Percentiles rank a stretch among this genome's conserved stretches.
These are phyloP conservation scores for Triangularia verruculosa DNA, from an alignment of 2,329 filamentous ascomycete species.

Conservation along the genomic window DNA sequence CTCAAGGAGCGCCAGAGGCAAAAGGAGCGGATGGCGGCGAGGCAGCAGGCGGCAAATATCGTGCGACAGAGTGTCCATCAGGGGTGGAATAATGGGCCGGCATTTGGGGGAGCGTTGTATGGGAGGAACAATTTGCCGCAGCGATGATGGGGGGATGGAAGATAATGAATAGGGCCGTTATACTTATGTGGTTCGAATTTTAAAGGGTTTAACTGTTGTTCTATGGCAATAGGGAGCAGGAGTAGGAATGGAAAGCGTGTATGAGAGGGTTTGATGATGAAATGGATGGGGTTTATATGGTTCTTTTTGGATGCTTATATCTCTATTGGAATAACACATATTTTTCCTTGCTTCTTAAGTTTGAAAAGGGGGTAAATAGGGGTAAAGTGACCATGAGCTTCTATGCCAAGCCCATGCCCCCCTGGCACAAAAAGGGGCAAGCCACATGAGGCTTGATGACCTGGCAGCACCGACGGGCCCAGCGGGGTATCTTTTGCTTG, in stretches of 20 bases:
- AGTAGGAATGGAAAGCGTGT: not conserved
- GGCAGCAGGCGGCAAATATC: conserved; percentile 89
- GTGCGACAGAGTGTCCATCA: conserved; percentile 81
- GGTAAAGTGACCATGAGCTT: not conserved
- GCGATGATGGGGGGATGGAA: conserved; percentile 36
- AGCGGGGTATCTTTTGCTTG: not conserved
- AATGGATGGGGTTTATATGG: not conserved
- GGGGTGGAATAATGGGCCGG: conserved; percentile 48
- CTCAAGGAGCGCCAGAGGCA: conserved; percentile 87
- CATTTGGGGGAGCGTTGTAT: conserved; percentile 40
- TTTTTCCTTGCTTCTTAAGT: not conserved
- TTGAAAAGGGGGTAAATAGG: not conserved
- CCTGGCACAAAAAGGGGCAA: not conserved
- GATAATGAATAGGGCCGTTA: not conserved
- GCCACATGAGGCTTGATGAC: not conserved
- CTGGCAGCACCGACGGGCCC: not conserved
- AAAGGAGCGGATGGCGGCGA: conserved; percentile 87
- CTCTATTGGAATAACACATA: conserved; percentile 6
- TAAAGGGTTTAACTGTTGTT: not conserved
- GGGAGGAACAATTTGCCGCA: conserved; percentile 46
- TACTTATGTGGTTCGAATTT: not conserved
- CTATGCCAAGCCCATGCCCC: not conserved
- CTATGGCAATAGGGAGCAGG: not conserved
- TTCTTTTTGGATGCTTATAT: conserved; percentile 5
- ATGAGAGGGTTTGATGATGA: not conserved